phyloP scores from a whole-genome alignment of 306 rosid species.

The Oemleria cerasiformis region DNA sequence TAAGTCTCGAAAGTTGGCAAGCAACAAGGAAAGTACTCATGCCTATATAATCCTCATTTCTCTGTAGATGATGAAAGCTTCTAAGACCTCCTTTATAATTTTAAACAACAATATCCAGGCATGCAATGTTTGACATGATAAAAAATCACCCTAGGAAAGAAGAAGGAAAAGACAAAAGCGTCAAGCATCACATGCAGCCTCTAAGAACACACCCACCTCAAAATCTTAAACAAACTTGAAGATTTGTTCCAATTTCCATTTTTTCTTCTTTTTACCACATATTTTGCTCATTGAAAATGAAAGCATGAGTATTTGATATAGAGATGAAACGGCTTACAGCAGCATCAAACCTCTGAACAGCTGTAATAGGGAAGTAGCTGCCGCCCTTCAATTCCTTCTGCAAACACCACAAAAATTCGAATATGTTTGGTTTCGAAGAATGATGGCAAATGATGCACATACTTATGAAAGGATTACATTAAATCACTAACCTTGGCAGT shows the following conservation, averaged over 20 bases:
- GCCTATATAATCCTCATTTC: background rate
- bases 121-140: conserved; percentile 15
- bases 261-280: background rate
- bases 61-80: background rate
- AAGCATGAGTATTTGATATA: background rate
- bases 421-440: background rate
- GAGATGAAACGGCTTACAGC: conserved; percentile 55
- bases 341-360: conserved; percentile 91
- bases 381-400: conserved; percentile 74
- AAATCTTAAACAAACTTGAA: background rate
- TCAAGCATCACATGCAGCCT: background rate
- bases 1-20: conserved; percentile 24
- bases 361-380: conserved; percentile 81
- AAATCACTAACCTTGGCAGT: conserved; percentile 75
- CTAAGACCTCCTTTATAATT: background rate
- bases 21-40: conserved; percentile 19
- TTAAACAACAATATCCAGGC: background rate
- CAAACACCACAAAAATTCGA: conserved; percentile 25
- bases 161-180: background rate
- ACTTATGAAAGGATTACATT: conserved; percentile 6
- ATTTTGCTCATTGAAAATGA: background rate
- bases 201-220: background rate
- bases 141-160: conserved; percentile 10
- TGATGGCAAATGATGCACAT: background rate
- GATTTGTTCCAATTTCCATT: background rate